Base-by-base conservation (phyloP, 495 filamentous ascomycete species). In the Xylaria grammica region DNA sequence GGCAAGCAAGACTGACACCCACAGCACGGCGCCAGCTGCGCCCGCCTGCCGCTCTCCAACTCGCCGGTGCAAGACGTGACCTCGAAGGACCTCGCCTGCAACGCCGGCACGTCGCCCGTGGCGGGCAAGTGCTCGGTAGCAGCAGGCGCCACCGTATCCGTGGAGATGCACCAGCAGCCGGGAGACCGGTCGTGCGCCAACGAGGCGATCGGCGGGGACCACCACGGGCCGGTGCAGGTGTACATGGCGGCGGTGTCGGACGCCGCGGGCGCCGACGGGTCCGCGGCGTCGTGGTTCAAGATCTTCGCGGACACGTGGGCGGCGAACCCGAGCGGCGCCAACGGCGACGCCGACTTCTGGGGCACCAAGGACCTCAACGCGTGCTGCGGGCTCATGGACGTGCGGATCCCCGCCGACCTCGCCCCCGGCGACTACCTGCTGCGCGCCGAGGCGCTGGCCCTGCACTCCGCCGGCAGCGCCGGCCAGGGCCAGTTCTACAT, bases 181-280 rank as follows among this genome's bases (percentile, higher is more conserved):
- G 69, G 72, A 17, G 76, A 81, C 68, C 75, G 82, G 15, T 66
- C 70, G 44, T 85, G 78, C 70, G 29, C 49, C 29, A 72, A 69
- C 56, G 79, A 82, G 58, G 82, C 78, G 59, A 83, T 85, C 67
- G 82, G 81, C 26, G 82, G 80, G 17, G 76, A 76, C 15, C 80
- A 81, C 72, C 74, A 77, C 73, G 78, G 79, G 10, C 79, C 80
- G 17, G 79, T 86, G 2, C 73, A 82, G 34, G 81, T 79, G 6
- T 87, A 87, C 77, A 77, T 87, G 67, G 74, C 77, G 65, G 80
- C 81, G 55, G 85, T 87, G 13, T 19, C 69, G 20, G 80, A 86
- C 66, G 79, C 85, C 3, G 70, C 76, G 17, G 76, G 73, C 10
- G 82, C 82, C 26, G 75, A 78, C 65, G 80, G 81, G 4, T 71